phyloP scores from a whole-genome alignment of 2,329 filamentous ascomycete genomes.

The Colletotrichum liriopes region DNA sequence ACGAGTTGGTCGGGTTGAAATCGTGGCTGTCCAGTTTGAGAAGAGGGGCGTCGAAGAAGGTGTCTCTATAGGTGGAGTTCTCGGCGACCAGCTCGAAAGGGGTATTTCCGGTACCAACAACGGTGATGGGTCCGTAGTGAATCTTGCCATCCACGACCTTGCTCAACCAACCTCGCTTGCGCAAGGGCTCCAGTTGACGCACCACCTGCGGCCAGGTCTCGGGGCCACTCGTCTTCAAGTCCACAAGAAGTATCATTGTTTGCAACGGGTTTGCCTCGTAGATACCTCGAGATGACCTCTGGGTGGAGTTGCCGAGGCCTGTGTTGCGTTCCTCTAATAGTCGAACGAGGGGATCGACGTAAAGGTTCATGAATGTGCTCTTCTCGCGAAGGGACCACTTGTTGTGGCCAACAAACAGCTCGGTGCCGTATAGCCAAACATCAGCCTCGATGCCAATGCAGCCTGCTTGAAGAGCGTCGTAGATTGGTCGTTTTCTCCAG shows the following conservation, averaged over 20 bases:
- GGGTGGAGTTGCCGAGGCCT: constrained; percentile 60
- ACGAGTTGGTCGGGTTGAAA: constrained; percentile 72
- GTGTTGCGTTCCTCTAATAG: constrained; percentile 69
- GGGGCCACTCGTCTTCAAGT: constrained; percentile 74
- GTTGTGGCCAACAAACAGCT: constrained; percentile 76
- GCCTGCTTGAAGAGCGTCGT: constrained; percentile 72
- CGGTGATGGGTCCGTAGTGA: constrained; percentile 72
- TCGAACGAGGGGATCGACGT: constrained; percentile 74
- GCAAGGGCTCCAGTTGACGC: constrained; percentile 71
- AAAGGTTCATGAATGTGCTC: constrained; percentile 73
- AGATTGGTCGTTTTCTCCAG: constrained; percentile 75
- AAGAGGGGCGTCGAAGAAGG: constrained; percentile 79
- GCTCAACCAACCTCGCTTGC: constrained; percentile 71
- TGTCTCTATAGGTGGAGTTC: constrained; percentile 70
- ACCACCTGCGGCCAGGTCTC: constrained; percentile 68
- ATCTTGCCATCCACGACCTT: constrained; percentile 66
- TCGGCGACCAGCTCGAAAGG: constrained; percentile 69
- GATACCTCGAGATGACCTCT: constrained; percentile 63
- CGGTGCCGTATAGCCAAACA: constrained; percentile 72
- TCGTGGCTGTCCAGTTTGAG: constrained; percentile 52
- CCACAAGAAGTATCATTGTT: constrained; percentile 75
- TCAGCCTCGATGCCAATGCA: constrained; percentile 79
- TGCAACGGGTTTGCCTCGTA: constrained; percentile 68
- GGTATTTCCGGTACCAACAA: constrained; percentile 78
- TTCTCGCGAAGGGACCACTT: constrained; percentile 66